A percentile compares a stretch with the other conserved stretches of the same genome.
Conservation (phyloP, 495 filamentous ascomycete genomes). For the Friedmanniomyces simplex region DNA sequence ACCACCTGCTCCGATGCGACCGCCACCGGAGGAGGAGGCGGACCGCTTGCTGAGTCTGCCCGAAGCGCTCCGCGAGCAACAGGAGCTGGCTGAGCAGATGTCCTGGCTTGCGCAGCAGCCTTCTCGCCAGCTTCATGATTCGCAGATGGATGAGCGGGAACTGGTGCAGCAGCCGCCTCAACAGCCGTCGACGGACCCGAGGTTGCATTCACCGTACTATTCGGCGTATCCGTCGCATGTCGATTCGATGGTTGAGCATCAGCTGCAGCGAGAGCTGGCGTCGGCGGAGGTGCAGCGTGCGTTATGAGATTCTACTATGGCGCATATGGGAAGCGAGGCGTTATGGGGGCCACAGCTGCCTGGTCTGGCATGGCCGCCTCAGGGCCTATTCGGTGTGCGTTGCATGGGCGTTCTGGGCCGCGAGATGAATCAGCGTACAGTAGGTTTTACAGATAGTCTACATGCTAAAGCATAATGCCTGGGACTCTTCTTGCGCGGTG, state of each 20-base stretch:
- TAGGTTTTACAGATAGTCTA: no score
- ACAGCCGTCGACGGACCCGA: neutral
- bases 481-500: no score
- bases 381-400: no score
- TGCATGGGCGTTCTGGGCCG: no score
- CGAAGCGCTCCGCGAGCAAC: neutral
- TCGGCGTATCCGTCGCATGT: neutral
- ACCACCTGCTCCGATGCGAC: no score
- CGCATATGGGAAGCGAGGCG: neutral
- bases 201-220: neutral
- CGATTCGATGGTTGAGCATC: neutral
- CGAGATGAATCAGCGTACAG: no score
- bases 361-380: no score
- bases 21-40: neutral
- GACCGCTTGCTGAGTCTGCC: neutral
- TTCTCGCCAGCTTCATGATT: neutral
- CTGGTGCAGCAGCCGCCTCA: neutral
- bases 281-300: neutral
- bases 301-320: neutral
- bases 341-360: neutral
- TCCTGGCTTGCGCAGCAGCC: neutral
- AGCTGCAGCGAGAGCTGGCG: constrained; percentile 1
- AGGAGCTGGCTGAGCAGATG: neutral
- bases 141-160: neutral
- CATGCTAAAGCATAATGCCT: no score